Base-by-base conservation (phyloP, 2,329 filamentous ascomycete genomes). In the Neonectria neomacrospora region DNA sequence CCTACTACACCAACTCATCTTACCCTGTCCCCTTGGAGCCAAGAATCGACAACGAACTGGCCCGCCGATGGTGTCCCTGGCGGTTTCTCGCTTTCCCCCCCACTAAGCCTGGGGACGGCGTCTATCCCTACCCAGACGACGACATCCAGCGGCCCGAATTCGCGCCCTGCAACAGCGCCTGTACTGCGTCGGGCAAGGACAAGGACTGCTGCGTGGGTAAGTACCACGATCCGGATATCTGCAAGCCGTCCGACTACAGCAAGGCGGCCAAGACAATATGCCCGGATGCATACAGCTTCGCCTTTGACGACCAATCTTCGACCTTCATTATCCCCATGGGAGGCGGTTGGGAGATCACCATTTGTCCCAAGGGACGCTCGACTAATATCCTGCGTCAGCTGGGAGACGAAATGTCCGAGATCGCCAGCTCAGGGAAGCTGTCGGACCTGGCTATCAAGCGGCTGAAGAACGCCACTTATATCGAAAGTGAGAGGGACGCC, bases 241-340 rank as follows among this genome's bases (percentile, higher is more conserved):
- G 92, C 80, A 81, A 83, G 63, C 88, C 90, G 3, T 88, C 88
- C 54, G 78, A 86, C 42, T 96, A 94, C 79, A 89, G 89, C 68
- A 86, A 82, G 62, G 82, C 83, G 11, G 91, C 91, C 56, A 96
- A 96, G 80, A 80, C 79, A 3, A 85, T 95, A 12, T 96, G 93
- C 74, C 92, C 93, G 1, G 93, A 96, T 78, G 92, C 92, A 3
- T 96, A 96, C 79, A 93, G 90, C 73, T 96, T 87, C 75, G 89
- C 91, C 54, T 88, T 87, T 76, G 85, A 88, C 68, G 86, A 89
- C 71, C 79, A 81, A 64, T 80, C 80, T 30, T 86, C 84, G 16
- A 90, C 87, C 0, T 90, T 90, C 70, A 87, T 88, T 69, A 81
- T 90, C 37, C 87, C 88, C 2, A 82, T 77, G 11, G 92, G 92